Base-by-base conservation (phyloP, 345 rosid genomes). In the Hypericum androsaemum region DNA sequence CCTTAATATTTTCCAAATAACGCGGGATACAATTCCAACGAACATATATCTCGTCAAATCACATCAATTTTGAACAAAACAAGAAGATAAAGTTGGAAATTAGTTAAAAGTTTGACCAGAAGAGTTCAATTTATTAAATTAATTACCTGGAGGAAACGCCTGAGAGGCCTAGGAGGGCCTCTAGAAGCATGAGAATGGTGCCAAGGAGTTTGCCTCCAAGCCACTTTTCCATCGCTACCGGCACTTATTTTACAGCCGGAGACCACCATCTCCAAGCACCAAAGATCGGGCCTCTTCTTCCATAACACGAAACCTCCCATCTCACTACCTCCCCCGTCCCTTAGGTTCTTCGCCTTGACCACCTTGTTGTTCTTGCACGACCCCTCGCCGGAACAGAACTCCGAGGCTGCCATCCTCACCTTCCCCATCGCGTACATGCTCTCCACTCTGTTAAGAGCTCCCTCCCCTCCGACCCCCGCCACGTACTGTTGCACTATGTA, bases 371-470 rank as follows among this genome's bases (percentile, higher is more conserved):
- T 74, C 48, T 64, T 46, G 37, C 62, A 71, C 32, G 32, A 22
- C 47, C 79, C 89, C 60, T 84, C 94, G 7, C 95, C 85, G 6
- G 79, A 61, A 48, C 82, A 73, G 11, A 85, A 80, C 61, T 83
- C 96, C 1, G 96, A 80, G 2, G 88, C 88, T 0, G 69, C 82
- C 96, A 92, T 85, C 73, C 67, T 83, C 76, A 92, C 98, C 70
- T 92, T 88, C 51, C 98, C 98, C 78, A 85, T 78, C 1, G 95
- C 98, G 11, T 73, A 92, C 95, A 85, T 85, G 43, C 98, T 92
- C 42, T 80, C 77, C 7, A 81, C 61, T 0, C 83, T 52, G 59
- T 67, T 71, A 62, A 92, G 51, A 0, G 86, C 89, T 13, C 54
- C 61, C 14, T 92, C 96, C 8, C 98, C 98, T 12, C 98, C 98